Percentiles rank a stretch among this genome's conserved stretches.
Evolutionary conservation across 1,284 basidiomycete species (phyloP).

Genomic region (Cutaneotrichosporon cavernicola): DNA sequence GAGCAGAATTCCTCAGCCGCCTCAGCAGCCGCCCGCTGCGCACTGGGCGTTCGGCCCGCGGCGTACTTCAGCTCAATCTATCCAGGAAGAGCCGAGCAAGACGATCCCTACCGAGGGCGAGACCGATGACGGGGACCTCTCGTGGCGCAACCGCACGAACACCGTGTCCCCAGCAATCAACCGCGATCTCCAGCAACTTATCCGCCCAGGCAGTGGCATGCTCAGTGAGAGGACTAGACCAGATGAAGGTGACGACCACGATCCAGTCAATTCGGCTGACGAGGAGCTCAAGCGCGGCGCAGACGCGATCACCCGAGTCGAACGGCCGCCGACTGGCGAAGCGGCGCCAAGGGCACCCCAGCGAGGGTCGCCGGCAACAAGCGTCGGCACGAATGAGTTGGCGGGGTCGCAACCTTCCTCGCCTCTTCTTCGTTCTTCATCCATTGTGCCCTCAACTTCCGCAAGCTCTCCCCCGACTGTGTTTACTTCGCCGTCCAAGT

Average conservation of each 20-base stretch:
- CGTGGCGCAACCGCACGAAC: not conserved
- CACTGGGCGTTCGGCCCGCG: slow-evolving; percentile 4
- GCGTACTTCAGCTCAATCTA: not conserved
- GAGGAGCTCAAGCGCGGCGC: slow-evolving; percentile 10
- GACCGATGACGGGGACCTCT: not conserved
- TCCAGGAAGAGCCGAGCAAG: not conserved
- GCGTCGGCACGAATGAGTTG: slow-evolving; percentile 6
- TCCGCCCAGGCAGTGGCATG: not conserved
- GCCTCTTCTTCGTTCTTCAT: not conserved
- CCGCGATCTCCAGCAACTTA: slow-evolving; percentile 1
- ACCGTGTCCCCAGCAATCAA: not conserved
- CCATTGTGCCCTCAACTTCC: not conserved
- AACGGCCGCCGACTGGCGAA: slow-evolving; percentile 6
- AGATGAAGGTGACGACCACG: slow-evolving; percentile 8
- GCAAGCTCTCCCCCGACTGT: not conserved
- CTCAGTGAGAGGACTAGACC: slow-evolving; percentile 7
- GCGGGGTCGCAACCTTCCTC: not conserved
- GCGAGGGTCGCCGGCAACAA: slow-evolving; percentile 6
- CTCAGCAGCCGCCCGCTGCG: not conserved
- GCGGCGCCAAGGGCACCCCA: slow-evolving; percentile 6
- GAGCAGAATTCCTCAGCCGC: not conserved
- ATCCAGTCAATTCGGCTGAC: slow-evolving; percentile 9
- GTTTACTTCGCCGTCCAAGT: not conserved
- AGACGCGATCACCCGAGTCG: slow-evolving; percentile 4
- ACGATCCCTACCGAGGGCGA: not conserved